Evolutionary conservation across 2,329 filamentous ascomycete genomes (phyloP), one percentile per base, ranked within the genome.

Genomic region (Apiospora arundinis): DNA sequence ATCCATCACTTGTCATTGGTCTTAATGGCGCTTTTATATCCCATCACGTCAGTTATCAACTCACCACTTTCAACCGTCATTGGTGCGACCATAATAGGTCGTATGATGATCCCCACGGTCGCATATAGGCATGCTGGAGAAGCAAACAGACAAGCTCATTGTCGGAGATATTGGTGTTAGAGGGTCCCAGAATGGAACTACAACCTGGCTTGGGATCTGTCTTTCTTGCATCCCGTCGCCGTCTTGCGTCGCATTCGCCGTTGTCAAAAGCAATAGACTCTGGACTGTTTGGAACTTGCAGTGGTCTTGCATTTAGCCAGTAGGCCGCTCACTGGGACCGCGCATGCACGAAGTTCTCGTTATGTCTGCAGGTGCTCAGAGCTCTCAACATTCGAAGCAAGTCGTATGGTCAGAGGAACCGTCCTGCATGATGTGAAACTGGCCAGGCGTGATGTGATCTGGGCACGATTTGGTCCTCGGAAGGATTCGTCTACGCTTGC

Each of bases 41-140:
- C 9, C 32, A 21, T 40, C 32, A 63, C 56, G 56, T 63, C 56
- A 40, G 9, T 40, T 63, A 40, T 63, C 56, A 63, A 40, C 56
- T 63, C 4, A 21, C 18, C n/a, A n/a, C 32, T 14, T n/a, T 3
- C 56, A 63, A 23, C 32, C 21, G 56, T 40, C 56, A 63, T 63
- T 63, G 56, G 56, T 40, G 56, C 32, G 56, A 40, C 32, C 56
- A 63, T 40, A 4, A 63, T 18, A 63, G 40, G n/a, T 63, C 56
- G 32, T 63, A 63, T 32, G 56, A 63, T 63, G 32, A 63, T 63
- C 56, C 28, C 56, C 40, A 63, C 56, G 56, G 56, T 16, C 18
- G 52, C 52, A 40, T 63, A 12, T 21, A 40, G 32, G 28, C 32
- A n/a, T 3, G 28, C 52, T 21, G 56, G 32, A 63, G 56, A 28